Percentiles rank a stretch among this genome's conserved stretches.
These are phyloP conservation scores for Cucurbita ficifolia DNA, from an alignment of 306 rosid species.

Conservation along the genomic window DNA sequence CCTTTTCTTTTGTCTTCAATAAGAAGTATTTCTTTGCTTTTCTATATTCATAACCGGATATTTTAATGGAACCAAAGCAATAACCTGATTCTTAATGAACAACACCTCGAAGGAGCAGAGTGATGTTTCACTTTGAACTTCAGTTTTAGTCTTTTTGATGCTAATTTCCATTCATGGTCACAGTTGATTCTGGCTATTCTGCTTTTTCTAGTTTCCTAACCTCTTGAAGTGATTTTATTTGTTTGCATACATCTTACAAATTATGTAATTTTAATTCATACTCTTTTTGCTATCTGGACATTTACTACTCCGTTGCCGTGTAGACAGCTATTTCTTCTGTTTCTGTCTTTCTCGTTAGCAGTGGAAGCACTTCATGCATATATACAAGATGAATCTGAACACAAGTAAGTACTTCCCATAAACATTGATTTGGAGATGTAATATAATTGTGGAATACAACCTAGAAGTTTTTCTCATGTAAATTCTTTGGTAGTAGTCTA, in stretches of 20 bases:
- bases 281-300: constrained; percentile 10
- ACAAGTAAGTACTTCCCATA: constrained; percentile 63
- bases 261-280: not conserved
- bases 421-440: not conserved
- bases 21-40: not conserved
- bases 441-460: not conserved
- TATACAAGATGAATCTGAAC: constrained; percentile 98
- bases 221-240: not conserved
- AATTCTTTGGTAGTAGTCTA: not conserved
- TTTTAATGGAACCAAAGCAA: not conserved
- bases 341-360: constrained; percentile 91
- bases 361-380: constrained; percentile 97
- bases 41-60: not conserved
- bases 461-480: not conserved
- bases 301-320: constrained; percentile 45
- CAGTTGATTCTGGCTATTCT: not conserved
- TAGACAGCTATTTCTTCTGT: constrained; percentile 99
- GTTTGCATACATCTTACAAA: not conserved
- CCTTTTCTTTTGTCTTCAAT: not conserved
- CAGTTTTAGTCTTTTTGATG: not conserved
- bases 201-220: not conserved
- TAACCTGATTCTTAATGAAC: not conserved
- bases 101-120: not conserved
- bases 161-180: not conserved
- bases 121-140: not conserved